Evolutionary conservation across 352 stramenopile genomes (phyloP), one percentile per base, ranked within the genome.

Genomic region (Achlya hypogyna): DNA sequence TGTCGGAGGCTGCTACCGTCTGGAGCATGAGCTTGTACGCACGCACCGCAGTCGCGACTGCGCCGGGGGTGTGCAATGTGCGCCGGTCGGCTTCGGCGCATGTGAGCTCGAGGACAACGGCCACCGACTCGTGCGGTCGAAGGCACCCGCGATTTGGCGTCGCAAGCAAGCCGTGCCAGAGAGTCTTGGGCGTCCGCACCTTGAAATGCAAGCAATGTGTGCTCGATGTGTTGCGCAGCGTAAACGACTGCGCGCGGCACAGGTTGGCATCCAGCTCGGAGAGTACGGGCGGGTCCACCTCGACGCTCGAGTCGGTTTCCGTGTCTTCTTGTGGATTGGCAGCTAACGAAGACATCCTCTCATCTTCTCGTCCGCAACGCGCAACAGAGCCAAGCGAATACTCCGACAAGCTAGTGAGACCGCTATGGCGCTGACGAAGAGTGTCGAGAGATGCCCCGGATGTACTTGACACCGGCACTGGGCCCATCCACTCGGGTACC

Each of bases 101-200:
- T 1, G 60, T 22, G 34, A 58, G 27, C 31, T 67, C 60, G 18
- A 67, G 25, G 42, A 58, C 28, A 34, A 67, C 59, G 5, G 27
- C 16, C 22, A 67, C 23, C 35, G 60, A 54, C 23, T 67, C 60
- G 27, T 58, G 16, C 23, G 60, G 60, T 16, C 60, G 29, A 20
- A 67, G 60, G 18, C 43, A 31, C 28, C 60, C 60, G 10, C 22
- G 40, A 29, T 67, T 67, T 6, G 60, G 60, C 28, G 60, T 67
- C 18, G 59, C 22, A 34, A 28, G 29, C 31, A 67, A 28, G 4
- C 25, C 4, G n/a, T 20, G 38, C 60, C 14, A 34, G 3, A 58
- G 23, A 34, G 51, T n/a, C 31, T 67, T 38, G 60, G 60, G 27
- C 40, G 38, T 58, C 31, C 47, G 45, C 31, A 67, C 18, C 27